These are phyloP conservation scores for Apodospora peruviana DNA, from an alignment of 495 filamentous ascomycete species.

Conservation along the genomic window DNA sequence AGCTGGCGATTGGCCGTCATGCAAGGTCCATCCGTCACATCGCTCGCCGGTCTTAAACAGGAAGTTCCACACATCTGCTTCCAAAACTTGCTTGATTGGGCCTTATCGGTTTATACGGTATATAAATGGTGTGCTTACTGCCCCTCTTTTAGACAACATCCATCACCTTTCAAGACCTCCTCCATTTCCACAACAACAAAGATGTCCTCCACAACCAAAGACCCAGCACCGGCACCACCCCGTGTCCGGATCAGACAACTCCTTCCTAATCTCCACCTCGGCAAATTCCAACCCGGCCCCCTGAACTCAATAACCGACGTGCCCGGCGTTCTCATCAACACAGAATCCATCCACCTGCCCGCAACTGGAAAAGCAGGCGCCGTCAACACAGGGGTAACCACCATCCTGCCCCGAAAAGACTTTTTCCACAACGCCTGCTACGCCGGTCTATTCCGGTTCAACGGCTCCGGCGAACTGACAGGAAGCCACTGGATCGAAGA, in stretches of 20 bases:
- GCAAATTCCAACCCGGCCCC: constrained; percentile 32
- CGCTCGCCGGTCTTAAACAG: too few species aligned
- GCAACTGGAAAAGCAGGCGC: constrained; percentile 11
- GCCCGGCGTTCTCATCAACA: constrained; percentile 42
- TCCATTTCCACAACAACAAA: not conserved
- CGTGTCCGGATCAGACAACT: constrained; percentile 34
- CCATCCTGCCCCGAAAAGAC: constrained; percentile 42
- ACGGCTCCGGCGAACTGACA: constrained; percentile 50
- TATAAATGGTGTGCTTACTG: too few species aligned
- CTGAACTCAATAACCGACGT: constrained; percentile 49
- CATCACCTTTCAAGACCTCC: not conserved
- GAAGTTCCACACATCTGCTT: too few species aligned
- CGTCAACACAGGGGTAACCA: constrained; percentile 47
- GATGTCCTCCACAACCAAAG: not conserved
- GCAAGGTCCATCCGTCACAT: too few species aligned
- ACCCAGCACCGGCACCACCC: too few species aligned
- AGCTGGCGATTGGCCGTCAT: too few species aligned
- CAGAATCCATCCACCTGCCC: constrained; percentile 33
- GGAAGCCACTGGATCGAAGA: constrained; percentile 49
- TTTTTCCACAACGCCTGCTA: constrained; percentile 45
- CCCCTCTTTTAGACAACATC: too few species aligned
- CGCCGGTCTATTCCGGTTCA: constrained; percentile 48
- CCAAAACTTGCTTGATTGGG: too few species aligned
- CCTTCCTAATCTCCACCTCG: constrained; percentile 34
- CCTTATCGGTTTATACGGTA: too few species aligned